Evolutionary conservation across 1,139 yeast genomes (phyloP), one percentile per base, ranked within the genome.

Genomic region (Lodderomyces parapsilosis): DNA sequence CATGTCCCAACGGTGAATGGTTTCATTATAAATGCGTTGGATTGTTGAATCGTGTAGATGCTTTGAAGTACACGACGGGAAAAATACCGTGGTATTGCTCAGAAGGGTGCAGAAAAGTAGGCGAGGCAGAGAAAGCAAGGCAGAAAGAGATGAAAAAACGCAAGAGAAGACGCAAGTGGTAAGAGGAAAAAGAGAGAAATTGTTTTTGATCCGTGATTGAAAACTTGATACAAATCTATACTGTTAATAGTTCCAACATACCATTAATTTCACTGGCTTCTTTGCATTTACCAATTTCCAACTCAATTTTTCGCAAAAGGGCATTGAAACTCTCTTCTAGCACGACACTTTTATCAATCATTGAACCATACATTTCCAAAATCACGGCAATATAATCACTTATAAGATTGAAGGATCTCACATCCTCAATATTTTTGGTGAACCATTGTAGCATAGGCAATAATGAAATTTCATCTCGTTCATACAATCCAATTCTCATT

Each of bases 221-320:
- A 9, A 6, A 6, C 10, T 27, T 27, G 8, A 6, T 5, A 14
- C 6, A 9, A n/a, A n/a, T 18, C 49, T 60, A 73, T 37, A 73
- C 76, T 42, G 80, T 80, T 54, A 91, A 73, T 52, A 93, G 66
- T 63, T 89, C 94, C 55, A 93, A 73, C 98, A 93, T 93, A 47
- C 99, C 99, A 55, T 86, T 89, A 40, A 93, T 82, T 59, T 82
- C 86, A 62, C 84, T 86, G 7, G 98, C 96, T 60, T 91, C 96
- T 58, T 82, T 81, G 38, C 96, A 88, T 57, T 85, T 83, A 46
- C 73, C 76, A 34, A 90, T 81, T 65, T 91, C 97, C 30, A 68
- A 60, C 46, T 77, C 77, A 36, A 91, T 75, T 56, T 80, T 80
- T 55, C 75, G 76, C 55, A 76, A 73, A 50, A 93, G 68, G 45